Evolutionary conservation across 208 protist species (phyloP), one percentile per base, ranked within the genome.

Genomic region (Strigomonas culicis): DNA sequence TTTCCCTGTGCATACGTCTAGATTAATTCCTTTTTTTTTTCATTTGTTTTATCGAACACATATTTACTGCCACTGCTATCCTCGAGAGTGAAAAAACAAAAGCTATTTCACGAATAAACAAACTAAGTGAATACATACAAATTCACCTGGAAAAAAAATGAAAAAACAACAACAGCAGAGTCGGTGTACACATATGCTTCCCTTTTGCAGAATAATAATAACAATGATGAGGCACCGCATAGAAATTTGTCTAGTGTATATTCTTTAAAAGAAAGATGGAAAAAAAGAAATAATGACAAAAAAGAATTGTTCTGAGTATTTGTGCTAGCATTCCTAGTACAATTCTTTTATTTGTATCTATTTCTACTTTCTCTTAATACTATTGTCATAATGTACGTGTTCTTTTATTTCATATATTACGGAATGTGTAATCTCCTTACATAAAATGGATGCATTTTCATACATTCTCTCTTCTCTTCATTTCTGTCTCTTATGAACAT

Each of bases 61-160:
- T 70, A 39, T 39, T 67, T 70, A 65, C 68, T 41, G 13, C n/a
- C 24, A 17, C 68, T 36, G 28, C 52, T 61, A 17, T 30, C 27
- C 50, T 56, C n/a, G n/a, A n/a, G n/a, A n/a, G n/a, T n/a, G n/a
- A n/a, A n/a, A n/a, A n/a, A n/a, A n/a, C n/a, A n/a, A n/a, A n/a
- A n/a, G n/a, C n/a, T n/a, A n/a, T n/a, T n/a, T n/a, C n/a, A n/a
- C n/a, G n/a, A n/a, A n/a, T n/a, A n/a, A n/a, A n/a, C n/a, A n/a
- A n/a, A n/a, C n/a, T n/a, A n/a, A n/a, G n/a, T n/a, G n/a, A n/a
- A n/a, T n/a, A n/a, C n/a, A n/a, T n/a, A n/a, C n/a, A n/a, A n/a
- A n/a, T n/a, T n/a, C n/a, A n/a, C n/a, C 39, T 10, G 17, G 11
- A 46, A 46, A 10, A 46, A 46, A 46, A n/a, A 10, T 46, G 39